These are phyloP conservation scores for Coniophora puteana DNA, from an alignment of 1,284 basidiomycete genomes.

Conservation along the genomic window DNA sequence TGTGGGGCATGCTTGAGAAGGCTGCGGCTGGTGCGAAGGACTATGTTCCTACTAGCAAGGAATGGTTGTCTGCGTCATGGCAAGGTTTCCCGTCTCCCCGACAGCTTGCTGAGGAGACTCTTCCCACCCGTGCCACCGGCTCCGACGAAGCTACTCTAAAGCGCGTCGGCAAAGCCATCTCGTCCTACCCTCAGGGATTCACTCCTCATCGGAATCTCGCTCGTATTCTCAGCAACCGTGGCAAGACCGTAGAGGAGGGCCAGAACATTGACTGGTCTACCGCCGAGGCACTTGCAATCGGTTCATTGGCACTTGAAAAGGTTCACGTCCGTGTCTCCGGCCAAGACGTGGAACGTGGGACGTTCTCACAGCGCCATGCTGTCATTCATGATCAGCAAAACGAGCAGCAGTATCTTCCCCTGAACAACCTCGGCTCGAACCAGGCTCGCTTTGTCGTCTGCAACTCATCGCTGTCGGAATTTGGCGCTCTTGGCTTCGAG, in stretches of 20 bases:
- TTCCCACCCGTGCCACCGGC: slow-evolving; percentile 89
- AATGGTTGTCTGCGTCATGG: slow-evolving; percentile 99
- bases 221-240: slow-evolving; percentile 86
- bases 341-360: slow-evolving; percentile 99
- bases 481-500: slow-evolving; percentile 94
- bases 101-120: slow-evolving; percentile 88
- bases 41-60: slow-evolving; percentile 89
- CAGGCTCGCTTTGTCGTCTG: slow-evolving; percentile 94
- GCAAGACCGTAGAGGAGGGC: slow-evolving; percentile 90
- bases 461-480: slow-evolving; percentile 98
- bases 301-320: slow-evolving; percentile 88
- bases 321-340: slow-evolving; percentile 95
- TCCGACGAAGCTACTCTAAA: slow-evolving; percentile 76
- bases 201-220: slow-evolving; percentile 90
- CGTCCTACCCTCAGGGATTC: slow-evolving; percentile 84
- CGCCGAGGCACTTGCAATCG: slow-evolving; percentile 98
- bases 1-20: slow-evolving; percentile 98
- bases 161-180: slow-evolving; percentile 85
- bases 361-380: slow-evolving; percentile 99
- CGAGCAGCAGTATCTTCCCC: slow-evolving; percentile 86
- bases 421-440: slow-evolving; percentile 84
- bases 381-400: slow-evolving; percentile 95
- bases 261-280: slow-evolving; percentile 97
- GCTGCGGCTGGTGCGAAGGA: slow-evolving; percentile 89
- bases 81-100: slow-evolving; percentile 98